These are phyloP conservation scores for Mucor velutinosus DNA, from an alignment of 371 early-diverging fungal species.

Conservation along the genomic window DNA sequence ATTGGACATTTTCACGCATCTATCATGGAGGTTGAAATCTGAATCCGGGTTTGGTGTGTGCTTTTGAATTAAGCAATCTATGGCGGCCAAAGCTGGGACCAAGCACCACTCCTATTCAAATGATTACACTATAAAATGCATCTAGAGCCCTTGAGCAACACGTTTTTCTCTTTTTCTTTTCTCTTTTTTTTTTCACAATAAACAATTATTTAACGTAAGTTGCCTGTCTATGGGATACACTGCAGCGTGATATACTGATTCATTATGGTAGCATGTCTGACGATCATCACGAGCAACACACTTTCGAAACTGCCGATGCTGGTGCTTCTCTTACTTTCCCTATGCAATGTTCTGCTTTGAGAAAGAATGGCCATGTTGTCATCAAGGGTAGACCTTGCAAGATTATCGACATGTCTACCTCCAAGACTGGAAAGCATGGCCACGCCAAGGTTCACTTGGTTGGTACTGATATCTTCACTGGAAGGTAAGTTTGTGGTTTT, in stretches of 20 bases:
- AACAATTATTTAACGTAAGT: slow-evolving; percentile 13
- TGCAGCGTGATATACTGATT: not conserved
- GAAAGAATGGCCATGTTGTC: slow-evolving; percentile 97
- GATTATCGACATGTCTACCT: slow-evolving; percentile 97
- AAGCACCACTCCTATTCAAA: not conserved
- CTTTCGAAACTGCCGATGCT: slow-evolving; percentile 73
- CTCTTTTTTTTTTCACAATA: slow-evolving; percentile 1
- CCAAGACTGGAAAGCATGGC: slow-evolving; percentile 99
- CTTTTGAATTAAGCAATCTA: not conserved
- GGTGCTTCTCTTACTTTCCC: slow-evolving; percentile 95
- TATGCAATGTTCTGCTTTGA: slow-evolving; percentile 98
- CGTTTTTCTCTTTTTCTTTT: not conserved
- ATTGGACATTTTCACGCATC: not conserved
- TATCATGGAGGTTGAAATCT: not conserved
- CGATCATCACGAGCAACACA: slow-evolving; percentile 63
- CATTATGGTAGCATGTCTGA: slow-evolving; percentile 46
- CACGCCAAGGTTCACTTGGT: slow-evolving; percentile 99
- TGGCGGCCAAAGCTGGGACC: not conserved
- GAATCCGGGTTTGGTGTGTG: slow-evolving; percentile 3
- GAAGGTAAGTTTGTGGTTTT: slow-evolving; percentile 64
- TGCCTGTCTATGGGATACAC: not conserved
- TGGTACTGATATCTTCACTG: slow-evolving; percentile 96
- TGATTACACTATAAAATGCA: not conserved
- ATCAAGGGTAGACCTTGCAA: slow-evolving; percentile 99
- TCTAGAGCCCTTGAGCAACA: not conserved